These are phyloP conservation scores for Sporisorium graminicola DNA, from an alignment of 1,284 basidiomycete species.

Conservation along the genomic window DNA sequence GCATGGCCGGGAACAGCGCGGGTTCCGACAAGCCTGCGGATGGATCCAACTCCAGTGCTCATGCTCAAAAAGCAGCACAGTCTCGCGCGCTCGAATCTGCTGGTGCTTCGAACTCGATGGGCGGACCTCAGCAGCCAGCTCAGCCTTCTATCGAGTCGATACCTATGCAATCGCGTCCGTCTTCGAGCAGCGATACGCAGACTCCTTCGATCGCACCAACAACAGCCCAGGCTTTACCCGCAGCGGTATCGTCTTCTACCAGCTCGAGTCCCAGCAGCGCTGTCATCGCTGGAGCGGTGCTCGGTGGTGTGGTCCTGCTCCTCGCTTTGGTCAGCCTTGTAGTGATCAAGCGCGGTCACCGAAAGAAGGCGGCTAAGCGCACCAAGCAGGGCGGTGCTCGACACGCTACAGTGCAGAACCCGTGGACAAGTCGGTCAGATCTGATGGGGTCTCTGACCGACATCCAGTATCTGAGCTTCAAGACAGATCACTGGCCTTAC, in stretches of 20 bases:
- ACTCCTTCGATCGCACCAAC: background rate
- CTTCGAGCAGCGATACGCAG: background rate
- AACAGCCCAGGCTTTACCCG: background rate
- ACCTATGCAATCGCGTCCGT: background rate
- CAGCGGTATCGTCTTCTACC: no score
- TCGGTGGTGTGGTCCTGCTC: conserved; percentile 11
- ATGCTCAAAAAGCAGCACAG: background rate
- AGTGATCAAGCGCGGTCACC: conserved; percentile 1
- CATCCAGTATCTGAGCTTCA: background rate
- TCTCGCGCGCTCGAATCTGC: background rate
- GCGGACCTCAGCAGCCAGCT: background rate
- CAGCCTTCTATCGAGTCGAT: background rate
- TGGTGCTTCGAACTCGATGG: background rate
- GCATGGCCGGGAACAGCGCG: background rate
- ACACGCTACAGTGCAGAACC: background rate
- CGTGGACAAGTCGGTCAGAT: background rate
- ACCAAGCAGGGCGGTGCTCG: background rate
- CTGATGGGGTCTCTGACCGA: background rate
- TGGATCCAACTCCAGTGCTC: background rate
- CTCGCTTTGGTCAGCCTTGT: conserved; percentile 1
- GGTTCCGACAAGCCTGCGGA: background rate
- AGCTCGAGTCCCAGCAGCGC: conserved; percentile 5
- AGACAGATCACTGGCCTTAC: background rate
- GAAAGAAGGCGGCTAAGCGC: conserved; percentile 4
- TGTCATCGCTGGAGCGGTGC: conserved; percentile 9